A percentile compares a stretch with the other conserved stretches of the same genome.
Evolutionary conservation across 768 basidiomycete species (phyloP).

Genomic region (Dictyophora rubrovolvata): DNA sequence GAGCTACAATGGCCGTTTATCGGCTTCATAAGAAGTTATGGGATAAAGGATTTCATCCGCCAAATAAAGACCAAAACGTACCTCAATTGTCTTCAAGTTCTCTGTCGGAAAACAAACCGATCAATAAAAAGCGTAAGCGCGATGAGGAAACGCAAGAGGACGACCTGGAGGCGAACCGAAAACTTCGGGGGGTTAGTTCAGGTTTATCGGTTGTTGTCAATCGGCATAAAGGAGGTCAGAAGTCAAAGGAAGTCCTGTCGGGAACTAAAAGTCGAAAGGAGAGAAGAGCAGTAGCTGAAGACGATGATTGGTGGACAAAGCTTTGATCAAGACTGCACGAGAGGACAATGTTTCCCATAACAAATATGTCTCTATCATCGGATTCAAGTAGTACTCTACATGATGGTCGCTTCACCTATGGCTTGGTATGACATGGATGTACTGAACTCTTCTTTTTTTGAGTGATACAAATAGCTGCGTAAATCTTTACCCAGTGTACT

Average conservation of each 20-base stretch:
- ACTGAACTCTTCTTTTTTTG: too few relatives aligned
- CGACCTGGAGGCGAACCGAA: conserved; percentile 7
- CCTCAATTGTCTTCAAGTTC: too few relatives aligned
- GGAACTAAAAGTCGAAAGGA: conserved; percentile 2
- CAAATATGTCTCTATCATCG: too few relatives aligned
- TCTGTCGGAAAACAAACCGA: conserved; percentile 1
- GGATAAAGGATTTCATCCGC: conserved; percentile 48
- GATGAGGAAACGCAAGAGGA: neutral
- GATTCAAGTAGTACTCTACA: too few relatives aligned
- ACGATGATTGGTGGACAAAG: conserved; percentile 1
- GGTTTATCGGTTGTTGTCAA: conserved; percentile 45
- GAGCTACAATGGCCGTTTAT: conserved; percentile 93
- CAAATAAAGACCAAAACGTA: neutral
- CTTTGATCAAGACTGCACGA: conserved; percentile 3
- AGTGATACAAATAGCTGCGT: too few relatives aligned
- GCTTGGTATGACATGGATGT: too few relatives aligned
- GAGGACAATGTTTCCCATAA: too few relatives aligned
- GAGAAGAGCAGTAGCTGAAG: neutral
- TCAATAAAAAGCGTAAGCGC: conserved; percentile 5
- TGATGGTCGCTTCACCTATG: too few relatives aligned
- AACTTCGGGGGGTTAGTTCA: conserved; percentile 52
- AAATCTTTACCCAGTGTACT: too few relatives aligned
- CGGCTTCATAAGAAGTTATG: conserved; percentile 72
- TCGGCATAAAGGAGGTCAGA: conserved; percentile 13
- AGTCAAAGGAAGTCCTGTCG: neutral